A percentile compares a stretch with the other conserved stretches of the same genome.
Conservation (phyloP, 805 yeast species). For the Cyberlindnera mycetangii region DNA sequence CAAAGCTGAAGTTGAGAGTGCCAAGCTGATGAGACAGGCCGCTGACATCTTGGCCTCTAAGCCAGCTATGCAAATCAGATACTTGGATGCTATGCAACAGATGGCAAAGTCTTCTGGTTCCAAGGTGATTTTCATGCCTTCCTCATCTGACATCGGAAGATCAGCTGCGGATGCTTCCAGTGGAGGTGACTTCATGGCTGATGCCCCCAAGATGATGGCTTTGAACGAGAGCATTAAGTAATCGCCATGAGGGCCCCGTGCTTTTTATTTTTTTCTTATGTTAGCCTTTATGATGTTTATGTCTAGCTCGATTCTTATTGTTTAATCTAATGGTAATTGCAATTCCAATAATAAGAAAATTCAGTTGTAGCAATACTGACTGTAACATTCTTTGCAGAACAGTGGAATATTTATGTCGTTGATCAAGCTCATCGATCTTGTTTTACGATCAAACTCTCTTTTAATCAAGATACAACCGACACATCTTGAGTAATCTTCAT, state of each 20-base stretch:
- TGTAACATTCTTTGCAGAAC: constrained; percentile 37
- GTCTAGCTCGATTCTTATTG: neutral
- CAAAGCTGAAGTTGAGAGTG: constrained; percentile 71
- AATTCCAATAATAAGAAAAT: neutral
- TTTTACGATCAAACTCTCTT: constrained; percentile 44
- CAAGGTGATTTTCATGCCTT: constrained; percentile 75
- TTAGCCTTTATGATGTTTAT: neutral
- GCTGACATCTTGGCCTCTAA: constrained; percentile 72
- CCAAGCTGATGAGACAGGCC: constrained; percentile 74
- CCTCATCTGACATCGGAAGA: constrained; percentile 38
- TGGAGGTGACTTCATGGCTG: neutral
- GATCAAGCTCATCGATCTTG: constrained; percentile 20
- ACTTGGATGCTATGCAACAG: constrained; percentile 73
- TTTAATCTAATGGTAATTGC: neutral
- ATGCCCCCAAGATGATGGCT: constrained; percentile 6
- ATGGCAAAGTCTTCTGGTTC: constrained; percentile 62
- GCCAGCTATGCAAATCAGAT: constrained; percentile 76
- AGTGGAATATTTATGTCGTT: constrained; percentile 28
- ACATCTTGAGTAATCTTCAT: constrained; percentile 41
- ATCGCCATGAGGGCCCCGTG: too few species aligned
- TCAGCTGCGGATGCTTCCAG: constrained; percentile 11
- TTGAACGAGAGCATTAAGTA: constrained; percentile 9
- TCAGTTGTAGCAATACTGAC: constrained; percentile 39
- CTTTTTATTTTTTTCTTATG: neutral
- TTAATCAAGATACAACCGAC: constrained; percentile 57